Base-by-base conservation (phyloP, 75 land plant genomes). In the Pinus albicaulis region DNA sequence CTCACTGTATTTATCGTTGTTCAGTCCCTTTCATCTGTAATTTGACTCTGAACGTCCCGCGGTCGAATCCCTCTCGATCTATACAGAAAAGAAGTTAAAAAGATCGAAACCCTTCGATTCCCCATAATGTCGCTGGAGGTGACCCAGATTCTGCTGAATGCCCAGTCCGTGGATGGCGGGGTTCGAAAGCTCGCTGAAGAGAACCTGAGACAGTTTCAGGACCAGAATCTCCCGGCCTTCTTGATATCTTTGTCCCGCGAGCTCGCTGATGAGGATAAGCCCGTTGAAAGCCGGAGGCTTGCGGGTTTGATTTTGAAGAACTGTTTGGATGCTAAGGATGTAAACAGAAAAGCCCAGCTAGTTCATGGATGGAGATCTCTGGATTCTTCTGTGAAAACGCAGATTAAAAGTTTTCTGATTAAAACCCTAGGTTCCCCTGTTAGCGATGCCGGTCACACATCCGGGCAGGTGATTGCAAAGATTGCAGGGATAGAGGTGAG, bases 381-480 rank as follows among this genome's bases (percentile, higher is more conserved):
- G 31, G 89, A 92, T 66, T 48, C 71, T n/a, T 19, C 75, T 12
- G 61, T 82, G 31, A 88, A 86, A 72, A 23, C 78, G 7, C 89
- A 88, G 68, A 86, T 92, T 55, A 92, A 92, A 71, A 77, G 74
- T 19, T 74, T 79, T 20, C 86, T 92, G 1, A 17, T 90, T 31
- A 53, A 60, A 55, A 92, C 95, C 1, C 88, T 90, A 55, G 77
- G 77, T 1, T 90, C 93, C 3, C 55, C 79, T 61, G 84, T 76
- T 5, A 12, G 66, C 7, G 95, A 92, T 24, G 95, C 93, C 24
- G 76, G 95, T 20, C 92, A 90, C 59, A 90, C 95, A 31, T 76
- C 91, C 31, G 81, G 88, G 12, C 95, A 92, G 78, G 95, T 88
- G 1, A 84, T 92, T 81, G 91, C 95, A 0, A 92, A 92, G 77